Percentiles rank a stretch among this genome's conserved stretches.
Evolutionary conservation across 306 rosid species (phyloP).

Genomic region (Prunus persica): Prunus_persica_NCBIv2 NC_034014.1:14730501-14731000

Average conservation of each 20-base stretch:
- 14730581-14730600: too few species aligned
- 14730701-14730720: neutral
- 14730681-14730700: neutral
- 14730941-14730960: slow-evolving; percentile 86
- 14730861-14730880: slow-evolving; percentile 5
- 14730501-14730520: too few species aligned
- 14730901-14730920: slow-evolving; percentile 9
- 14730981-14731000: slow-evolving; percentile 78
- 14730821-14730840: neutral
- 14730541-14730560: too few species aligned
- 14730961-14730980: slow-evolving; percentile 90
- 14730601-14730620: neutral
- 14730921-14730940: slow-evolving; percentile 79
- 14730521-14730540: too few species aligned
- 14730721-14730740: neutral
- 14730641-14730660: neutral
- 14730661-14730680: too few species aligned
- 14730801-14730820: neutral
- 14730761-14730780: neutral
- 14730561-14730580: too few species aligned
- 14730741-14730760: too few species aligned
- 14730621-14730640: neutral
- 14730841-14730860: slow-evolving; percentile 8
- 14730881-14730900: slow-evolving; percentile 12
- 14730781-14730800: neutral